A percentile compares a stretch with the other conserved stretches of the same genome.
phyloP scores from a whole-genome alignment of 2,329 filamentous ascomycete species.

The Neopestalotiopsis clavispora region DNA sequence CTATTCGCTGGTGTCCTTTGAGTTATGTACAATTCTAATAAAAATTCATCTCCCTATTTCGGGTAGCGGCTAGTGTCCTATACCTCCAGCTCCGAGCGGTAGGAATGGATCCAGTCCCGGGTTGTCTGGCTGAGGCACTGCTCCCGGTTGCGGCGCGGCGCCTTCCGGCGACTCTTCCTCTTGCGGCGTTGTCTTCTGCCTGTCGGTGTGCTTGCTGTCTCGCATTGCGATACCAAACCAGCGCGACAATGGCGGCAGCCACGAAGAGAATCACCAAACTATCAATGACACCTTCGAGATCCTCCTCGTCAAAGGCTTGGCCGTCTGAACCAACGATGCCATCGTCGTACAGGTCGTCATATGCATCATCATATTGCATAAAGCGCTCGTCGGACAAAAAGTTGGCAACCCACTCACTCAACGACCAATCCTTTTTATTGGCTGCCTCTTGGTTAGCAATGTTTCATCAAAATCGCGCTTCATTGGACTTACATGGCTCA shows the following conservation, averaged over 20 bases:
- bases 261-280: constrained; percentile 83
- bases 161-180: constrained; percentile 25
- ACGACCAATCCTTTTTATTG: constrained; percentile 73
- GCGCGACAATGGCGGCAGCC: constrained; percentile 72
- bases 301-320: constrained; percentile 63
- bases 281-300: constrained; percentile 78
- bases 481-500: constrained; percentile 72
- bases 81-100: constrained; percentile 53
- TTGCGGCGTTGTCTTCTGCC: constrained; percentile 36
- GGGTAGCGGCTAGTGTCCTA: constrained; percentile 24
- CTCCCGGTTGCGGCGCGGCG: constrained; percentile 27
- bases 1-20: not conserved
- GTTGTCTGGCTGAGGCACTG: constrained; percentile 57
- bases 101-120: constrained; percentile 57
- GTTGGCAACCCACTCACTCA: constrained; percentile 85
- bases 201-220: constrained; percentile 61
- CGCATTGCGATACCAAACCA: constrained; percentile 82
- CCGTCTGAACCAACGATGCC: constrained; percentile 60
- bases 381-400: constrained; percentile 76
- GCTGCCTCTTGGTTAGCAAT: constrained; percentile 48
- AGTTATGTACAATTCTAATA: not conserved
- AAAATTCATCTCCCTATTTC: not conserved
- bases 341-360: constrained; percentile 61
- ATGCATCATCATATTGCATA: constrained; percentile 65
- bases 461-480: no score